Percentiles rank a stretch among this genome's conserved stretches.
Conservation (phyloP, 2,329 filamentous ascomycete species). For the Ceratocystis cacaofunesta region DNA sequence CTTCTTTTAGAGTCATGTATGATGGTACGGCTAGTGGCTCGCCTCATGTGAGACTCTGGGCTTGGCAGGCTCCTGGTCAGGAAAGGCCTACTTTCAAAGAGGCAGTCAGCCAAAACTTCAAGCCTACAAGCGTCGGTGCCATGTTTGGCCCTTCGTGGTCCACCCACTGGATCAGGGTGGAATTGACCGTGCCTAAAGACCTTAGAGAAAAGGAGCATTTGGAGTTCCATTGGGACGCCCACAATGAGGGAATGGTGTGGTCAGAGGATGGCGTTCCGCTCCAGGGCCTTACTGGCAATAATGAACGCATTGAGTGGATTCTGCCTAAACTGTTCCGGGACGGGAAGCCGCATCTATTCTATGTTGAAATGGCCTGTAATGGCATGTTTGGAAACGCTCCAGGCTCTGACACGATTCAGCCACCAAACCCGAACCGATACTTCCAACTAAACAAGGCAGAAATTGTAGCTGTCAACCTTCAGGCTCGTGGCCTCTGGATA, state of each 20-base stretch:
- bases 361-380: slow-evolving; percentile 98
- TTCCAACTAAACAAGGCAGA: slow-evolving; percentile 64
- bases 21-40: slow-evolving; percentile 52
- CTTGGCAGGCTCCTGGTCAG: slow-evolving; percentile 69
- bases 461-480: slow-evolving; percentile 77
- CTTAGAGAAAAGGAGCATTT: slow-evolving; percentile 63
- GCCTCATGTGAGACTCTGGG: slow-evolving; percentile 67
- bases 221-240: slow-evolving; percentile 93
- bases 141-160: slow-evolving; percentile 90
- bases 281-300: slow-evolving; percentile 80
- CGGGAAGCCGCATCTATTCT: slow-evolving; percentile 75
- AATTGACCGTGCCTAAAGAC: slow-evolving; percentile 59
- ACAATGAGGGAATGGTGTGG: slow-evolving; percentile 92
- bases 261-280: slow-evolving; percentile 75
- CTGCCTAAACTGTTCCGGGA: slow-evolving; percentile 69
- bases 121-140: slow-evolving; percentile 56
- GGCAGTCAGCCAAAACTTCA: slow-evolving; percentile 38
- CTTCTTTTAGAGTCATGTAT: slow-evolving; percentile 46
- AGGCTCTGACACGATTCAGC: slow-evolving; percentile 73
- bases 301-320: slow-evolving; percentile 83
- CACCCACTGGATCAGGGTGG: slow-evolving; percentile 90
- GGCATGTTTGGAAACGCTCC: slow-evolving; percentile 92
- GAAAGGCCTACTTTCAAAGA: slow-evolving; percentile 69
- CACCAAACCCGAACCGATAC: slow-evolving; percentile 70
- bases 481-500: slow-evolving; percentile 68